Evolutionary conservation across 2,329 filamentous ascomycete genomes (phyloP), one percentile per base, ranked within the genome.

Genomic region (Penicillium sp.): DNA sequence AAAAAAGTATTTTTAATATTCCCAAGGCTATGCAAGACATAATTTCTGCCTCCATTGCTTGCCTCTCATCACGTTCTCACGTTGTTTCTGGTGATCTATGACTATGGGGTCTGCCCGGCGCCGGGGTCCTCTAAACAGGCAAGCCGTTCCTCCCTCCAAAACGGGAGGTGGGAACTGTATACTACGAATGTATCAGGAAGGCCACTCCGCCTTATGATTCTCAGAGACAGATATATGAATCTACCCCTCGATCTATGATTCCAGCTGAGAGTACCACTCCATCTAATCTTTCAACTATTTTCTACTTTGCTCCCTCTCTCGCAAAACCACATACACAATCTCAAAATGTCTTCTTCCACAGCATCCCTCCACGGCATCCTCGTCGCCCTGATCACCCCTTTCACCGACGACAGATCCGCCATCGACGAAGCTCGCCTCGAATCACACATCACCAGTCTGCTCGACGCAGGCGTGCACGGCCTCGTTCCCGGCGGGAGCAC

Each of bases 401-500:
- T 80, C 70, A 81, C 76, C 1, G 74, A 76, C 6, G 80, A 82
- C 64, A 71, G 75, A 13, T 72, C 68, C n/a, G 65, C 71, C 15
- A 79, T 84, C 58, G 80, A 84, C 65, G 67, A 73, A 19, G 58
- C 60, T 7, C 72, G 75, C 26, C 76, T 82, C 0, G 68, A 81
- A 67, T 65, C 73, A 11, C 82, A 84, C 69, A 80, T 84, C 65
- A 75, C 84, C 59, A 75, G 75, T 57, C 75, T 83, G 15, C 76
- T 84, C 61, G 64, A 71, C 4, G 76, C 77, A 0, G 82, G 82
- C 3, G 74, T 83, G 19, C 82, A 84, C 66, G 82, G 82, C 35
- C 75, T 84, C 23, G 82, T 84, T 1, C 82, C 82, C 0, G 81
- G 81, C 5, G 82, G 82, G 49, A 83, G 81, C 70, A 82, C 80